Evolutionary conservation across 352 stramenopile species (phyloP).

Genomic region (Aphanomyces stellatus): DNA sequence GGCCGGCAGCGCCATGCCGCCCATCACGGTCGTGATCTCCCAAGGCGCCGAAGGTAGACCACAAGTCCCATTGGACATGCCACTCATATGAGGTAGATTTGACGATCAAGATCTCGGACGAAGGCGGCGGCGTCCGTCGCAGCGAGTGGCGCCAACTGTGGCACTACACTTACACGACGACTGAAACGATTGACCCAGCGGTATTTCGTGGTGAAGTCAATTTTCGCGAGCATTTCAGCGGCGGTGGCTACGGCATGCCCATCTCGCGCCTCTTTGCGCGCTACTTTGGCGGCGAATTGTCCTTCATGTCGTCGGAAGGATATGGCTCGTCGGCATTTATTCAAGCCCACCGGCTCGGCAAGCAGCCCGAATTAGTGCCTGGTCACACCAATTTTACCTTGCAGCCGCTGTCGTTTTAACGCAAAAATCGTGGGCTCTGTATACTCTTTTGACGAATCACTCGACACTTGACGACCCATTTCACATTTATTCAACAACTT

Average conservation of each 20-base stretch:
- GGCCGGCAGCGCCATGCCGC: slow-evolving; percentile 44
- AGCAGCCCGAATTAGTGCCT: slow-evolving; percentile 62
- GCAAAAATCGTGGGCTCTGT: too few species aligned
- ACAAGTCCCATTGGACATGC: background rate
- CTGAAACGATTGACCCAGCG: slow-evolving; percentile 43
- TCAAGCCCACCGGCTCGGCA: slow-evolving; percentile 65
- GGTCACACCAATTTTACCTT: slow-evolving; percentile 33
- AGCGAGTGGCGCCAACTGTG: slow-evolving; percentile 97
- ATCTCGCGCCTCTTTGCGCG: slow-evolving; percentile 89
- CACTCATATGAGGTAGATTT: slow-evolving; percentile 34
- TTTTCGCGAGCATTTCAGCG: slow-evolving; percentile 85
- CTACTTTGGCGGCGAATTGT: slow-evolving; percentile 98
- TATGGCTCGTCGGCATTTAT: slow-evolving; percentile 93
- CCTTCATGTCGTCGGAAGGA: slow-evolving; percentile 98
- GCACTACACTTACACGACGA: slow-evolving; percentile 99
- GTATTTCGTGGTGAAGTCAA: slow-evolving; percentile 58
- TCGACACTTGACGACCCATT: too few species aligned
- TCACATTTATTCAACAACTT: too few species aligned
- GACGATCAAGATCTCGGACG: slow-evolving; percentile 98
- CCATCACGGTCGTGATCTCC: slow-evolving; percentile 97
- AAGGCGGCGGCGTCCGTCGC: slow-evolving; percentile 95
- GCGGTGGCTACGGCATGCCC: slow-evolving; percentile 93
- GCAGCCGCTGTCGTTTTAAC: slow-evolving; percentile 13
- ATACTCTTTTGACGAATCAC: too few species aligned
- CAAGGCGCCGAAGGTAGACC: slow-evolving; percentile 84